Base-by-base conservation (phyloP, 139 green algal genomes). In the Haematococcus sp. region DNA sequence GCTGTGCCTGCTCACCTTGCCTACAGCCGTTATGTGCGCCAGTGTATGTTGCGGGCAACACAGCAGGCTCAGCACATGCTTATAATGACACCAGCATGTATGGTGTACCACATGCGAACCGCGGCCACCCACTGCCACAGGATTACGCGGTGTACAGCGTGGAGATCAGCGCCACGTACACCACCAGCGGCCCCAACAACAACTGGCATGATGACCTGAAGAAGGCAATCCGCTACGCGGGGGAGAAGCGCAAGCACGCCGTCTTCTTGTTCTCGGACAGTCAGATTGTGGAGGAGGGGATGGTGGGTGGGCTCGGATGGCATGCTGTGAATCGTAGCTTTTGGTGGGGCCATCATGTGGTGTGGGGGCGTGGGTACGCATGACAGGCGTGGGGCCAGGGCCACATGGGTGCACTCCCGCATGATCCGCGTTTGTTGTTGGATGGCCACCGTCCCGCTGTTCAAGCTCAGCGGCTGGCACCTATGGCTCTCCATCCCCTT, bases 161-260 rank as follows among this genome's bases (percentile, higher is more conserved):
- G 33, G 87, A 90, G 76, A 83, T 93, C 55, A 86, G 54, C 71
- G 87, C 85, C 71, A 79, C 58, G 3, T 93, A 92, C 64, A 78
- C 77, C 17, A 83, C 79, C 55, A 58, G 35, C 2, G n/a, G 66
- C 16, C 66, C 44, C 66, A 72, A 72, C 66, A 72, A 72, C 66
- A 83, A 93, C 76, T 93, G 88, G 88, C 80, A 80, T 43, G 89
- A 94, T 30, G 89, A 94, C 80, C 78, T 94, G 22, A 88, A 86
- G 66, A 79, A 74, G 15, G 71, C 90, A 1, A 67, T 91, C 31
- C 81, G 83, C 2, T 65, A 77, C 2, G 86, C 88, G 3, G 89
- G 89, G n/a, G 82, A 79, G 49, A 85, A 93, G 40, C 27, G 60
- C 68, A 80, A 80, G 59, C 19, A 63, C 28, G 60, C 70, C 15